These are phyloP conservation scores for Chaetoscypha palmicola DNA, from an alignment of 2,329 filamentous ascomycete species.

Conservation along the genomic window DNA sequence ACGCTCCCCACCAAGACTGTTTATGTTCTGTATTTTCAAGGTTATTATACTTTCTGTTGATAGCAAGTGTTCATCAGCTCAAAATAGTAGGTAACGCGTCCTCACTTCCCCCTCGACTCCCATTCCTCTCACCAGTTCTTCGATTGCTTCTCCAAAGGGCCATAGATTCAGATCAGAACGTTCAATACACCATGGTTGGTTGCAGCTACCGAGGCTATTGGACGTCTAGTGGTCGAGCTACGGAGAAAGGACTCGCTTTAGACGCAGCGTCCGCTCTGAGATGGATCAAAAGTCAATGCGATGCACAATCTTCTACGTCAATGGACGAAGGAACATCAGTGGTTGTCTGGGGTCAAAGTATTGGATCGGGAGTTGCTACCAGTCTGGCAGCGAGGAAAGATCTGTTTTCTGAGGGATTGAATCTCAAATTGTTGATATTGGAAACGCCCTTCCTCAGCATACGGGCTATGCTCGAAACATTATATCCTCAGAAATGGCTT, in stretches of 20 bases:
- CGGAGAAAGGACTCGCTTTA: conserved; percentile 60
- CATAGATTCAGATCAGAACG: conserved; percentile 3
- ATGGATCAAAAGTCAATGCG: conserved; percentile 48
- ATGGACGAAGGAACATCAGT: conserved; percentile 34
- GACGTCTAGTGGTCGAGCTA: conserved; percentile 66
- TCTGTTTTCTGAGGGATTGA: conserved; percentile 9
- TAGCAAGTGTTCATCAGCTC: conserved; percentile 12
- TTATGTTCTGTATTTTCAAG: conserved; percentile 53
- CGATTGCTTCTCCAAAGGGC: conserved; percentile 36
- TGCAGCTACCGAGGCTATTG: conserved; percentile 55
- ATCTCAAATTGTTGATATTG: conserved; percentile 49
- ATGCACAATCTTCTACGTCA: conserved; percentile 12
- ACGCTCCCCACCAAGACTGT: conserved; percentile 28
- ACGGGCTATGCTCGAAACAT: conserved; percentile 58
- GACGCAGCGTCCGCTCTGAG: conserved; percentile 59
- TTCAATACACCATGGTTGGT: conserved; percentile 44
- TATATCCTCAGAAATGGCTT: conserved; percentile 75
- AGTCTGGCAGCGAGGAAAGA: conserved; percentile 32
- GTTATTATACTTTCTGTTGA: conserved; percentile 30
- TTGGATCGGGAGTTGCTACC: conserved; percentile 66
- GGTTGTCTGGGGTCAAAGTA: conserved; percentile 70
- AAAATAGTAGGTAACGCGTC: conserved; percentile 48
- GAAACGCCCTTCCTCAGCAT: conserved; percentile 73
- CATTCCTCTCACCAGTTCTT: conserved; percentile 48
- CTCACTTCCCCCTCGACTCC: conserved; percentile 49